Base-by-base conservation (phyloP, 139 green algal species). In the Chlorella sp. region DNA sequence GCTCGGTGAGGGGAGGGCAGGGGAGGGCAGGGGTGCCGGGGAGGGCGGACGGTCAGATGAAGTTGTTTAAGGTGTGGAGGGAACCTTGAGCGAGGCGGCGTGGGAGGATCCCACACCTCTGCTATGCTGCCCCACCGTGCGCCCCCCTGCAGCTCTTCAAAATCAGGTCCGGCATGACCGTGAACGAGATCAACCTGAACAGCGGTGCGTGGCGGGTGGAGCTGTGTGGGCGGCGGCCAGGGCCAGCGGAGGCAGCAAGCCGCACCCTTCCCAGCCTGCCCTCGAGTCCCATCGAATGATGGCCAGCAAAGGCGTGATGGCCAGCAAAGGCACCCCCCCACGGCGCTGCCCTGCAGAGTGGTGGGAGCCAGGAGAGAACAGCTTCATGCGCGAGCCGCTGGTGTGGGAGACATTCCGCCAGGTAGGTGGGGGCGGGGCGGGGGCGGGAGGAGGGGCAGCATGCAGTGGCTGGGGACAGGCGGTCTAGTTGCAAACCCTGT, bases 361-460 rank as follows among this genome's bases (percentile, higher is more conserved):
- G 79, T 40, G 89, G 17, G 95, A 98, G 88, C 90, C 95, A 13
- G 95, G 95, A 8, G 90, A 96, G 83, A 92, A 93, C 70, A 94
- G 87, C 65, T 98, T 96, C 91, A 95, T 97, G 92, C 81, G 93
- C 0, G 91, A 95, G 73, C 80, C 85, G 40, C 76, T 96, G 13
- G 88, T 83, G 16, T 92, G 87, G 74, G 40, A 91, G 65, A 73
- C 88, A 0, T 85, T 95, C 40, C 48, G 72, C 60, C 86, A 78
- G 54, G 76, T 40, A 36, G 48, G 75, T 1, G 16, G 48, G 14
- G 22, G 44, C 8, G 14, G 0, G 40, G 0, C 20, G 1, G 7
- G 24, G 41, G 36, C 58, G 4, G 9, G 58, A 9, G 58, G 24
- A 6, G 9, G 58, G 22, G 6, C 4, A n/a, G n/a, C n/a, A n/a